Evolutionary conservation across 441 rosid species (phyloP), one percentile per base, ranked within the genome.

Genomic region (Adansonia madagascariensis): DNA sequence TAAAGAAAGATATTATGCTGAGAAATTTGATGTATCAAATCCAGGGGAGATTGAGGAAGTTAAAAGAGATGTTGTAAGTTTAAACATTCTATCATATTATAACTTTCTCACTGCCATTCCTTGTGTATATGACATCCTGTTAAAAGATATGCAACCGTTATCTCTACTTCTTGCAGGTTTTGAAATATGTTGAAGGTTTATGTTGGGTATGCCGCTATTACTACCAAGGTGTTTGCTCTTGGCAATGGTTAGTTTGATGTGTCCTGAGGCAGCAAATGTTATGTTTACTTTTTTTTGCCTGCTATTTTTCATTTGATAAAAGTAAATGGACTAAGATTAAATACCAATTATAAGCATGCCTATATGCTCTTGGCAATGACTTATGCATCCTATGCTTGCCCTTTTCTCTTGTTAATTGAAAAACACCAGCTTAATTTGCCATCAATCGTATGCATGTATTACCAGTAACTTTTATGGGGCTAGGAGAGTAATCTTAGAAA

Each of bases 171-270:
- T 78, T 83, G 84, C 89, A 97, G 99, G 97, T 93, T 66, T 74
- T 85, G 88, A 97, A 89, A 74, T 97, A 97, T 71, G 91, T 93
- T 17, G 98, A 97, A 91, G 98, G 98, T 72, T 82, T 97, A 81
- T 97, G 98, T 77, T 94, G 98, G 99, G 97, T 97, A 39, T 94
- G 97, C 84, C 95, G 86, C 81, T 94, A 97, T 85, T 97, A 97
- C 87, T 94, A 90, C 87, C 94, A 94, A 84, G 98, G 97, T 76
- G 99, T 94, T 73, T 81, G 89, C 82, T 94, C 99, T 77, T 97
- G 99, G 99, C 93, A 80, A 87, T 97, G 99, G 98, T 97, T 67
- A 91, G 98, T 88, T 77, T 79, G 49, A 66, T 56, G 73, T 55
- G 52, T 17, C 70, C 53, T 5, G 46, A 60, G 24, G 65, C 15